Evolutionary conservation across 768 basidiomycete genomes (phyloP), one percentile per base, ranked within the genome.

Genomic region (Mycena metata): DNA sequence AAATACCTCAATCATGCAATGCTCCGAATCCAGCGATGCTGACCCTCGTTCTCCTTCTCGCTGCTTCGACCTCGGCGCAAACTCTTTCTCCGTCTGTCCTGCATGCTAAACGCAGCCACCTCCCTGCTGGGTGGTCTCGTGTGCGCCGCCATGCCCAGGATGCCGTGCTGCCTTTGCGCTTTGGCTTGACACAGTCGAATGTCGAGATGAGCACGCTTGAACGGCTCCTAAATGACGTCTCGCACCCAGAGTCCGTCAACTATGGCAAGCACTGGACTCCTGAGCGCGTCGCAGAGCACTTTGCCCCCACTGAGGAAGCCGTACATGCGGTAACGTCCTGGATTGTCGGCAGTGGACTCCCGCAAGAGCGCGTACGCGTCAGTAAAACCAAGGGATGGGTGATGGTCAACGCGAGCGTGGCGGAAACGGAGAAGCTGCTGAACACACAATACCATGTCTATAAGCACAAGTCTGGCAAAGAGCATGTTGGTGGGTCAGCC

Each of bases 211-310:
- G 30, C 10, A 47, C 76, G 6, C 73, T 88, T 51, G 85, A 86
- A 69, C 79, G 80, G 10, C 76, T 83, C 49, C 81, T 89, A 15
- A 74, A 82, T 69, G 81, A 82, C 36, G 83, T 88, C 21, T 83
- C 87, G 3, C 82, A 88, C 61, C 86, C 87, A 5, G 82, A 83
- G 24, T 88, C 87, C 1, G 78, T 79, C 10, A 79, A 78, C 69
- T 89, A 88, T 69, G 86, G 86, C 15, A 76, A 83, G 63, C 87
- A 88, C 71, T 86, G 84, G 81, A 75, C 80, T 6, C 74, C 86
- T 7, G 79, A 76, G 2, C 72, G 84, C 58, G 80, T 88, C 30
- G 79, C 83, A 5, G 76, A 81, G 17, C 79, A 80, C 16, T 89
- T 89, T 76, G 76, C 84, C 2, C 85, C 87, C 17, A 80, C 78